A percentile compares a stretch with the other conserved stretches of the same genome.
Conservation (phyloP, 2,329 filamentous ascomycete species). For the Huntiella bhutanensis region DNA sequence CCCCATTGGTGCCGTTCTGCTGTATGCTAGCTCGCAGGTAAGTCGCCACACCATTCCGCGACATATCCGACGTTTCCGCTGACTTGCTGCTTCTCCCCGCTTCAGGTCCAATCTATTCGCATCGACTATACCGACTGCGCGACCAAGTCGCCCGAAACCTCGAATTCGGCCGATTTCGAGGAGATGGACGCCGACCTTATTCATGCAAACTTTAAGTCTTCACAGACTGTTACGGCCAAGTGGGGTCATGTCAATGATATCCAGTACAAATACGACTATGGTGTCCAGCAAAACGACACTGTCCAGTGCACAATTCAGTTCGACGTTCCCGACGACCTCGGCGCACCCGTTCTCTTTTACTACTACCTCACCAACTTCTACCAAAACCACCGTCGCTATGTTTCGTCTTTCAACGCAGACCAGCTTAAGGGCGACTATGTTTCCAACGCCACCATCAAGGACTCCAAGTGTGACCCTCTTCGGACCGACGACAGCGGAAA, state of each 20-base stretch:
- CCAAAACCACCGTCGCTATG: constrained; percentile 94
- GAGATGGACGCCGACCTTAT: constrained; percentile 40
- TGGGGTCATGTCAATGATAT: constrained; percentile 26
- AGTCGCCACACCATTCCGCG: constrained; percentile 13
- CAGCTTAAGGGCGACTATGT: constrained; percentile 59
- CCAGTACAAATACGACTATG: constrained; percentile 19
- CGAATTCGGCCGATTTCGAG: constrained; percentile 19
- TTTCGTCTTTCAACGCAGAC: constrained; percentile 66
- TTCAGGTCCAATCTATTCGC: constrained; percentile 68
- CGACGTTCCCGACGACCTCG: constrained; percentile 58
- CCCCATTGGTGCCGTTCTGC: constrained; percentile 68
- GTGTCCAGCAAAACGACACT: constrained; percentile 20
- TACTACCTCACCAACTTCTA: constrained; percentile 97
- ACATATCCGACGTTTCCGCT: neutral
- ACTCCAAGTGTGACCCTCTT: constrained; percentile 60
- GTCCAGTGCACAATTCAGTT: constrained; percentile 58
- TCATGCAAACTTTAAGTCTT: constrained; percentile 51
- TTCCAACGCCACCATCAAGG: constrained; percentile 38
- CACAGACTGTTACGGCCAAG: constrained; percentile 20
- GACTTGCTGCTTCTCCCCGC: neutral
- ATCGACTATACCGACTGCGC: constrained; percentile 80
- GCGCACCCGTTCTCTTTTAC: constrained; percentile 74
- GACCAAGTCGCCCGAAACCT: constrained; percentile 28
- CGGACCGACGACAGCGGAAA: constrained; percentile 32
- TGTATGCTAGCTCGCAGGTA: constrained; percentile 72